phyloP scores from a whole-genome alignment of 805 yeast species.

The Ogataea trehalophila region DNA sequence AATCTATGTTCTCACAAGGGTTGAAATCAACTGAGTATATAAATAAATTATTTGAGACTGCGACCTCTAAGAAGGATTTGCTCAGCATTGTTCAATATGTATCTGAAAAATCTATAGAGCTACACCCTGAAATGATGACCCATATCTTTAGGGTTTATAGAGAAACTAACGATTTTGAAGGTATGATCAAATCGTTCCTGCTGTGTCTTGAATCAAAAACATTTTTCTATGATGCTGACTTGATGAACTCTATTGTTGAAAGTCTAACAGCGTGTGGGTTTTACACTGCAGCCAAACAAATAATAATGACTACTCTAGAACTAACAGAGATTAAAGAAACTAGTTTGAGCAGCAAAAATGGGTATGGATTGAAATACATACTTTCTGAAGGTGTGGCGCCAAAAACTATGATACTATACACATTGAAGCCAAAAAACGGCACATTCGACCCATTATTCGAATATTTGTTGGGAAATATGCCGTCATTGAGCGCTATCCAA shows the following conservation, averaged over 20 bases:
- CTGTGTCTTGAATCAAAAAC: neutral
- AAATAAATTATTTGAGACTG: neutral
- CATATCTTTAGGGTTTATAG: constrained; percentile 1
- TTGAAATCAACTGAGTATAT: neutral
- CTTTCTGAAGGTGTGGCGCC: neutral
- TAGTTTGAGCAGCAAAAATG: neutral
- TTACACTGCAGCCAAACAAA: neutral
- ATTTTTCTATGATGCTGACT: neutral
- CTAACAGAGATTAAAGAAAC: neutral
- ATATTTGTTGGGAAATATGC: neutral
- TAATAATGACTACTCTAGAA: neutral
- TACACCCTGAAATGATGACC: neutral
- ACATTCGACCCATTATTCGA: constrained; percentile 4
- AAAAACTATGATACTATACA: neutral
- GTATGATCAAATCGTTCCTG: neutral
- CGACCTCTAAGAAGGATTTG: neutral
- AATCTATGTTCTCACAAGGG: neutral
- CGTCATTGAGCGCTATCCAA: neutral
- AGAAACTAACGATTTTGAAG: neutral
- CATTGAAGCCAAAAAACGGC: neutral
- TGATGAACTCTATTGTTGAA: constrained; percentile 1
- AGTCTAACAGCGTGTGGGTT: neutral
- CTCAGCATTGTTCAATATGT: neutral
- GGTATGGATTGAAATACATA: neutral
- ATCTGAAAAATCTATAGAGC: neutral